A percentile compares a stretch with the other conserved stretches of the same genome.
Evolutionary conservation across 2,329 filamentous ascomycete genomes (phyloP).

Genomic region (Nigrograna mackinnonii): DNA sequence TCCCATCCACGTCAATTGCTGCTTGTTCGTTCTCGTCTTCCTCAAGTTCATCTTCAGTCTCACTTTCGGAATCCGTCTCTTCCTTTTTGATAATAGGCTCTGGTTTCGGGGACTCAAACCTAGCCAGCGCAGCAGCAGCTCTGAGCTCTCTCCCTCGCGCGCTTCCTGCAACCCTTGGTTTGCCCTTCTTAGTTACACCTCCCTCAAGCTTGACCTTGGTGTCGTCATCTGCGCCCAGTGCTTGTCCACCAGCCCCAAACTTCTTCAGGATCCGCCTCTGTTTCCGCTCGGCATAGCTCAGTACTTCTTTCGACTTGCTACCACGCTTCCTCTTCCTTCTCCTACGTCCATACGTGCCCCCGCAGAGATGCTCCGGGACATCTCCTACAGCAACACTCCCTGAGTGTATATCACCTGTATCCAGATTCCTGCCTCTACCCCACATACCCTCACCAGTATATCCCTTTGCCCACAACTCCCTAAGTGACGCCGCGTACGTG

Average conservation of each 20-base stretch:
- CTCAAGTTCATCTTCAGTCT: slow-evolving; percentile 40
- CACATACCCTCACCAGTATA: slow-evolving; percentile 85
- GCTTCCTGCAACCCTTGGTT: slow-evolving; percentile 75
- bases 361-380: slow-evolving; percentile 69
- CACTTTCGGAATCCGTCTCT: slow-evolving; percentile 37
- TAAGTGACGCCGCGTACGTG: slow-evolving; percentile 71
- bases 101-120: slow-evolving; percentile 62
- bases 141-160: slow-evolving; percentile 74
- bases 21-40: slow-evolving; percentile 48
- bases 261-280: slow-evolving; percentile 74
- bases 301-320: slow-evolving; percentile 46
- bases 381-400: slow-evolving; percentile 26
- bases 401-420: slow-evolving; percentile 43
- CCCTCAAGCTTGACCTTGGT: slow-evolving; percentile 69
- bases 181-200: slow-evolving; percentile 63
- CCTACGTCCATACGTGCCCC: slow-evolving; percentile 71
- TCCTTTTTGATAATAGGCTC: slow-evolving; percentile 45
- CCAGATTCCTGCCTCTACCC: slow-evolving; percentile 70
- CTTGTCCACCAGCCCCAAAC: slow-evolving; percentile 72
- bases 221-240: slow-evolving; percentile 70
- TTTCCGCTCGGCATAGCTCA: slow-evolving; percentile 73
- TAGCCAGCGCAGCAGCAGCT: slow-evolving; percentile 74
- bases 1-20: slow-evolving; percentile 67
- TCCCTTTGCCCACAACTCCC: slow-evolving; percentile 66
- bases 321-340: slow-evolving; percentile 56